Percentiles rank a stretch among this genome's conserved stretches.
Evolutionary conservation across 768 basidiomycete genomes (phyloP).

Genomic region (Pleurotus sapidus): DNA sequence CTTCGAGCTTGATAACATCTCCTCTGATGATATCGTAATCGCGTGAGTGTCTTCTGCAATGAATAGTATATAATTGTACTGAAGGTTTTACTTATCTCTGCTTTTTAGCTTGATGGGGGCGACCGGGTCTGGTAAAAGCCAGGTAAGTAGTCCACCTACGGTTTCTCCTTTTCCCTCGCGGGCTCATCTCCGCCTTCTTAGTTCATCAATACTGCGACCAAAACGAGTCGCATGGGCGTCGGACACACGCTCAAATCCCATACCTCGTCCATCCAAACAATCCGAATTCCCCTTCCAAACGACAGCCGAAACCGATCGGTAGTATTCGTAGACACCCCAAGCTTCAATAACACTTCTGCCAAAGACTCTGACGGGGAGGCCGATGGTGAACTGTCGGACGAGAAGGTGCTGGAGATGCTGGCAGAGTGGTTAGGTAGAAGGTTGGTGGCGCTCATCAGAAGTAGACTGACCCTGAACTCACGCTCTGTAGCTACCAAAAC

Average conservation of each 20-base stretch:
- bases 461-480: neutral
- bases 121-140: slow-evolving; percentile 11
- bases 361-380: too few relatives aligned
- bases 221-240: slow-evolving; percentile 6
- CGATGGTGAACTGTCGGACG: slow-evolving; percentile 13
- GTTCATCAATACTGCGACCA: slow-evolving; percentile 21
- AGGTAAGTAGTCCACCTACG: neutral
- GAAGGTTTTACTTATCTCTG: neutral
- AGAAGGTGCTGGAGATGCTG: slow-evolving; percentile 21
- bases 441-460: slow-evolving; percentile 11
- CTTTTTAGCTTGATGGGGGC: slow-evolving; percentile 8
- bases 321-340: slow-evolving; percentile 24
- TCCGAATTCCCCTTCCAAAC: slow-evolving; percentile 15
- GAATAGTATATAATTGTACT: neutral
- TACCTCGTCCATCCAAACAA: slow-evolving; percentile 16
- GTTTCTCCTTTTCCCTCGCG: neutral
- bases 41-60: neutral
- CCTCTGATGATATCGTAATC: slow-evolving; percentile 4
- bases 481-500: slow-evolving; percentile 9
- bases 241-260: slow-evolving; percentile 19
- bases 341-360: slow-evolving; percentile 20
- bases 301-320: slow-evolving; percentile 14
- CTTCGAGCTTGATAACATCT: neutral
- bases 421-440: slow-evolving; percentile 21
- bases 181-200: slow-evolving; percentile 3